These are phyloP conservation scores for Xylaria bambusicola DNA, from an alignment of 495 filamentous ascomycete species.

Conservation along the genomic window DNA sequence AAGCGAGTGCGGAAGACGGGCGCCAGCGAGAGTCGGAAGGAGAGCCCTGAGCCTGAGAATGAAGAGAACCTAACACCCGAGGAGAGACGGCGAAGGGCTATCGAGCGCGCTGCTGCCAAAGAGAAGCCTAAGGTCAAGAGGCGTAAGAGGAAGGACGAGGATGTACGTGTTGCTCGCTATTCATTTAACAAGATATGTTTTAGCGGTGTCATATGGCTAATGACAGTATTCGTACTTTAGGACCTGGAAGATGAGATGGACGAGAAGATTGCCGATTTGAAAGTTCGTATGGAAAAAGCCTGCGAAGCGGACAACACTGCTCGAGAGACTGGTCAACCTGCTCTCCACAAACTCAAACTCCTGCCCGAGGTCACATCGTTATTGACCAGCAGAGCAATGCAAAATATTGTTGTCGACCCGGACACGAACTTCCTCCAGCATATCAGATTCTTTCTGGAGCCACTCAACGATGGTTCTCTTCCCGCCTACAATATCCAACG, in stretches of 20 bases:
- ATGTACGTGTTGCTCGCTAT: slow-evolving; percentile 58
- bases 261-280: slow-evolving; percentile 83
- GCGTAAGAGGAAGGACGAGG: slow-evolving; percentile 82
- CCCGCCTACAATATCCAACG: slow-evolving; percentile 97
- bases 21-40: slow-evolving; percentile 48
- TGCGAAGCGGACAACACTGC: slow-evolving; percentile 82
- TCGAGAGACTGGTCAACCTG: slow-evolving; percentile 73
- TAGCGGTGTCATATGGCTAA: not conserved
- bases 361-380: slow-evolving; percentile 88
- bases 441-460: slow-evolving; percentile 96
- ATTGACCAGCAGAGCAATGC: slow-evolving; percentile 83
- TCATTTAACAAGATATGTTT: not conserved
- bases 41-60: slow-evolving; percentile 55
- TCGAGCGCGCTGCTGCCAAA: slow-evolving; percentile 81
- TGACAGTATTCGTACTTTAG: slow-evolving; percentile 40
- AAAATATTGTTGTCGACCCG: slow-evolving; percentile 80
- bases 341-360: slow-evolving; percentile 90
- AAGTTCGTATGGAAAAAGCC: slow-evolving; percentile 87
- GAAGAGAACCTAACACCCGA: slow-evolving; percentile 66
- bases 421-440: slow-evolving; percentile 93
- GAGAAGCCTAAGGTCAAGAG: slow-evolving; percentile 63
- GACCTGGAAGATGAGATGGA: slow-evolving; percentile 89
- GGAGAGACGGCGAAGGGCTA: slow-evolving; percentile 73
- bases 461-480: slow-evolving; percentile 85
- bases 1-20: slow-evolving; percentile 38